These are phyloP conservation scores for Linum usitatissimum DNA, from an alignment of 345 rosid species.

Conservation along the genomic window DNA sequence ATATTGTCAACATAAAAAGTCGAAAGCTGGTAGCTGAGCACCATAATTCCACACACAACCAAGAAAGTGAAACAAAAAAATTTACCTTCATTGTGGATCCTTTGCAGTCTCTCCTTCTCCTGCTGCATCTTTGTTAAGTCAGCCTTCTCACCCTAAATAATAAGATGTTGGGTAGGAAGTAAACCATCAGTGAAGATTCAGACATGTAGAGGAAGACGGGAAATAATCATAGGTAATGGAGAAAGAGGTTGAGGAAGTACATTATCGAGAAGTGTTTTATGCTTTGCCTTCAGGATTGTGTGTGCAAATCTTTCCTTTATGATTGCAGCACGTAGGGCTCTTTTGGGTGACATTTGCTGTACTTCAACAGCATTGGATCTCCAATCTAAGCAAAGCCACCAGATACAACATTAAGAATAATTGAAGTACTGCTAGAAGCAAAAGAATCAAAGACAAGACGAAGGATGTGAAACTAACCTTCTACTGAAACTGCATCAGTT, in stretches of 20 bases:
- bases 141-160: conserved; percentile 47
- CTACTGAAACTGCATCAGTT: conserved; percentile 27
- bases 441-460: neutral
- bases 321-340: conserved; percentile 75
- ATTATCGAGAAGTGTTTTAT: conserved; percentile 46
- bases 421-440: neutral
- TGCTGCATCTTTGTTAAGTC: conserved; percentile 44
- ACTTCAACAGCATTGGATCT: conserved; percentile 25
- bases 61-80: neutral
- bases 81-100: conserved; percentile 65
- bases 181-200: neutral
- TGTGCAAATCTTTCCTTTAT: conserved; percentile 65
- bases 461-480: conserved; percentile 32
- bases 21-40: too few species aligned
- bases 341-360: conserved; percentile 49
- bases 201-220: neutral
- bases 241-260: conserved; percentile 23
- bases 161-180: neutral
- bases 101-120: conserved; percentile 62
- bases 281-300: conserved; percentile 59
- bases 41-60: neutral
- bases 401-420: conserved; percentile 9
- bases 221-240: neutral
- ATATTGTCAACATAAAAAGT: neutral
- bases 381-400: conserved; percentile 27